A percentile compares a stretch with the other conserved stretches of the same genome.
Evolutionary conservation across 495 filamentous ascomycete genomes (phyloP).

Genomic region (Lophiotrema nucula): DNA sequence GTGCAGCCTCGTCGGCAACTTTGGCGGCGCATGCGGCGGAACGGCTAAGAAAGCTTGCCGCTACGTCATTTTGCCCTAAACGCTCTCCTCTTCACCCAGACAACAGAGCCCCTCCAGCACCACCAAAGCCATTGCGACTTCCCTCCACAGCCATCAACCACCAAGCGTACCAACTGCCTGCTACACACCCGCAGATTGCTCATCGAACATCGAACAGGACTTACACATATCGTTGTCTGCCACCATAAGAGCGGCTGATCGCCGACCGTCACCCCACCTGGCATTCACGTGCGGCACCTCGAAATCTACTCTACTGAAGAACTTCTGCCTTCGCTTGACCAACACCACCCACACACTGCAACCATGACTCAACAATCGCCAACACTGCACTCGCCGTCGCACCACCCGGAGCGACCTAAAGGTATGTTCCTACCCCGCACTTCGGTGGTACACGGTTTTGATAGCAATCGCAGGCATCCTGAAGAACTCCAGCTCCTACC

Average conservation of each 20-base stretch:
- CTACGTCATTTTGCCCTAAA: slow-evolving; percentile 3
- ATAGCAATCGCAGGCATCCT: slow-evolving; percentile 68
- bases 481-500: slow-evolving; percentile 72
- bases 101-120: neutral
- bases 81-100: neutral
- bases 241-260: neutral
- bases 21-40: neutral
- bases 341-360: slow-evolving; percentile 12
- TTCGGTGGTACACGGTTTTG: neutral
- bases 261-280: neutral
- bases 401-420: slow-evolving; percentile 65
- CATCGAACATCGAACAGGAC: no score
- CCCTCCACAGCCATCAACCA: neutral
- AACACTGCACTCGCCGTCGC: slow-evolving; percentile 35
- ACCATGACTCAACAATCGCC: slow-evolving; percentile 39
- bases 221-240: neutral
- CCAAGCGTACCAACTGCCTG: no score
- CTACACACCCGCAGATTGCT: no score
- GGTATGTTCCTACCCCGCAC: slow-evolving; percentile 51
- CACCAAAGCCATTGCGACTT: neutral
- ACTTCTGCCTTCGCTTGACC: slow-evolving; percentile 2
- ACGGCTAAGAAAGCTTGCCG: neutral
- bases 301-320: no score
- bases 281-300: neutral
- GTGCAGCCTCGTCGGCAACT: neutral